Conservation (phyloP, 106 monocot genomes). For the Posidonia australis region DNA sequence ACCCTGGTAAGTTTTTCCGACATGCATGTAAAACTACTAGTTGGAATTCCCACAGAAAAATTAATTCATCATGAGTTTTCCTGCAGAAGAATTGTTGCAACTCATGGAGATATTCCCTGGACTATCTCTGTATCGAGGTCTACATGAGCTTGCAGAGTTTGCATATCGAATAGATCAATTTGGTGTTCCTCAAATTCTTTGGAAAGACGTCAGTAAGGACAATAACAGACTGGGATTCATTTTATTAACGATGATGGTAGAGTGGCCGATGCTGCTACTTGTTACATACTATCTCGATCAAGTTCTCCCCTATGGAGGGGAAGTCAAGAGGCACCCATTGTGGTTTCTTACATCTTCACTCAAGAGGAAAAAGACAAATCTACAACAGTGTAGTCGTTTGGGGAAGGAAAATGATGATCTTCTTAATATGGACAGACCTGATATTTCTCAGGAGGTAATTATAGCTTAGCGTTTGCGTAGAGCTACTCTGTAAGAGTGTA, state of each 20-base stretch:
- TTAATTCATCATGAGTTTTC: background rate
- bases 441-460: slow-evolving; percentile 35
- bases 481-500: too few relatives aligned
- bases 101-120: slow-evolving; percentile 2
- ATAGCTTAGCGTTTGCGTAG: too few relatives aligned
- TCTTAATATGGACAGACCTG: slow-evolving; percentile 24
- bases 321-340: slow-evolving; percentile 12
- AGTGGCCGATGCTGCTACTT: slow-evolving; percentile 16
- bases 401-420: slow-evolving; percentile 10
- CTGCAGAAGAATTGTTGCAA: background rate
- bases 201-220: slow-evolving; percentile 8
- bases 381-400: background rate
- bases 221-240: slow-evolving; percentile 9
- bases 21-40: too few relatives aligned
- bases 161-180: background rate
- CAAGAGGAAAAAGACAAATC: too few relatives aligned
- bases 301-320: slow-evolving; percentile 7
- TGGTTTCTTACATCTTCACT: too few relatives aligned
- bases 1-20: too few relatives aligned
- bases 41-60: too few relatives aligned
- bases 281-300: slow-evolving; percentile 24
- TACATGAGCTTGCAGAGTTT: slow-evolving; percentile 19
- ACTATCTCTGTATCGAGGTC: slow-evolving; percentile 20
- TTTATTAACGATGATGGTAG: slow-evolving; percentile 15
- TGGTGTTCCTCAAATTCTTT: background rate